Evolutionary conservation across 2,329 filamentous ascomycete species (phyloP), one percentile per base, ranked within the genome.

Genomic region (Colletotrichum sansevieriae): DNA sequence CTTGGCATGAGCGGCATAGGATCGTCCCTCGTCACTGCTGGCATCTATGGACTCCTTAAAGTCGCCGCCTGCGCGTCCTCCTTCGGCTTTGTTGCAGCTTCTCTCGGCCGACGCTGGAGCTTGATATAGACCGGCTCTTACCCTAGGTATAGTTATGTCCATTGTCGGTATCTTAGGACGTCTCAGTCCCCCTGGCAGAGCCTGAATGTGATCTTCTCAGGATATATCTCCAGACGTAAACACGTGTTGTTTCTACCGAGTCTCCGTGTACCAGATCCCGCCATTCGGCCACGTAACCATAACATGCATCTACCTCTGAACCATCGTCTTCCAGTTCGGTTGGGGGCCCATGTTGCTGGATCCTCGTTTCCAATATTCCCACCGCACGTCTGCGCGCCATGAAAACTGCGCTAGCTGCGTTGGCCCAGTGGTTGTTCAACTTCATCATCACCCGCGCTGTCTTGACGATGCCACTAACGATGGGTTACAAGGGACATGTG

Each of bases 361-460:
- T 22, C 22, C 22, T 22, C 22, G 22, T 22, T 22, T 22, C 22
- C 22, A 22, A 22, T 22, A 22, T 2, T 4, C 22, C 22, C 0
- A 89, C 89, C 7, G 88, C 89, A 0, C 83, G 91, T 39, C 82
- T 93, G 8, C 82, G 91, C 63, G 88, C 87, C 18, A 80, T 91
- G 72, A 92, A 92, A 74, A 90, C 93, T 7, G 86, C 90, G 2
- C 82, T 93, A 54, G 90, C 86, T 0, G 90, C 91, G 0, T 88
- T 88, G 1, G 91, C 88, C 0, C 90, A 93, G 74, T 92, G 90
- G 90, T 78, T 93, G 4, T 92, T 93, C 78, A 93, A 93, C 75
- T 91, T 93, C 70, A 86, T 92, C 10, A 88, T 93, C 65, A 90
- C 91, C 2, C 82, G 89, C 65, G 88, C 89, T 39, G 89, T 90